Evolutionary conservation across 1,139 yeast genomes (phyloP).

Genomic region (Pichia sp.): DNA sequence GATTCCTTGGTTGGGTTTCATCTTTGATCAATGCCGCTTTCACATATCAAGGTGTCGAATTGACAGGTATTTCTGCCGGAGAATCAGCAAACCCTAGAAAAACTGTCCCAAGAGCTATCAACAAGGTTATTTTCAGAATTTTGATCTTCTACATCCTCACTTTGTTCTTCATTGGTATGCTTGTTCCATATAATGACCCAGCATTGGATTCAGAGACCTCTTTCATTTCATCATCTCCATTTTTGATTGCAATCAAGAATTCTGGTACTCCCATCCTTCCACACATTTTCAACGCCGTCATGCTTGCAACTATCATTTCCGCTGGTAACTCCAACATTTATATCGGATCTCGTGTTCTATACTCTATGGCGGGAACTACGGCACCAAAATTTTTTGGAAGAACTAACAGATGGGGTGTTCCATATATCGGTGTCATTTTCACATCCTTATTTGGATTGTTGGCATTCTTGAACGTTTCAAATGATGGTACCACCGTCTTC

Average conservation of each 20-base stretch:
- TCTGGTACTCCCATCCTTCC: constrained; percentile 67
- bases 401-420: constrained; percentile 61
- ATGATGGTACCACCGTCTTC: constrained; percentile 62
- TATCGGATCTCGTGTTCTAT: constrained; percentile 67
- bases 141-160: constrained; percentile 73
- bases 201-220: constrained; percentile 21
- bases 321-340: constrained; percentile 82
- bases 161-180: constrained; percentile 72
- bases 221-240: constrained; percentile 43
- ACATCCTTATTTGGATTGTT: constrained; percentile 55
- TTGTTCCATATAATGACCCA: constrained; percentile 73
- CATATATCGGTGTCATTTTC: constrained; percentile 48
- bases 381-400: constrained; percentile 51
- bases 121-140: constrained; percentile 76
- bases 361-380: constrained; percentile 55
- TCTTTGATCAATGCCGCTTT: constrained; percentile 58
- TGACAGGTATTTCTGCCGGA: constrained; percentile 85
- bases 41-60: constrained; percentile 76
- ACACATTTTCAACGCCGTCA: constrained; percentile 69
- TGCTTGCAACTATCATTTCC: constrained; percentile 59
- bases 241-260: constrained; percentile 51
- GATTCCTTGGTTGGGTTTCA: constrained; percentile 57
- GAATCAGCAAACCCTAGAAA: constrained; percentile 78
- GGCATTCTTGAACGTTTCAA: constrained; percentile 65
- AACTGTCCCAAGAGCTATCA: constrained; percentile 78